Evolutionary conservation across 805 yeast genomes (phyloP), one percentile per base, ranked within the genome.

Genomic region (Millerozyma miso): DNA sequence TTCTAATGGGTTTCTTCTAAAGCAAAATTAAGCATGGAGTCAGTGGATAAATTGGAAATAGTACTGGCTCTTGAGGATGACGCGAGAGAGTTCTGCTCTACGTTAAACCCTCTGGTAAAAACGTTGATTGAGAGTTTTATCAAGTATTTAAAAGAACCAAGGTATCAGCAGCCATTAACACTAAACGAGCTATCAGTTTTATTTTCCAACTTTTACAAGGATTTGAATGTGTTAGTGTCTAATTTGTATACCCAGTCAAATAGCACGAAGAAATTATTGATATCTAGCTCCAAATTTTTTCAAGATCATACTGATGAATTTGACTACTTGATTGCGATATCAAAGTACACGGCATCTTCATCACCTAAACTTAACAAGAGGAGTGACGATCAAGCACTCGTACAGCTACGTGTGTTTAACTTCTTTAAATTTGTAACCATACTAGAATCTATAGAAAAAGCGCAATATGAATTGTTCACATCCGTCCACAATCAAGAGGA

Each of bases 301-400:
- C 56, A 50, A 34, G 46, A 47, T 7, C 52, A 65, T 39, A 67
- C 69, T 3, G 47, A 53, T 33, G 42, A 52, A 2, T 70, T 60
- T 47, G 75, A 70, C 48, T 70, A 70, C 48, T 50, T 70, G 40
- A 51, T 67, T 33, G 74, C 74, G 26, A 69, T 70, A 14, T 65
- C 73, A 31, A 67, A 65, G 48, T 69, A 67, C 49, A 60, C 67
- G 26, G 43, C 66, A 5, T 15, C 17, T 13, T 56, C 65, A 5
- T 60, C 71, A 3, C 59, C 65, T 18, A 66, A 67, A 47, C 51
- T 69, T 19, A 59, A 62, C 19, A 65, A 61, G 43, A 53, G 75
- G 33, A 45, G 63, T 10, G 75, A 70, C 48, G 50, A 56, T 2
- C 57, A 58, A 19, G 74, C 75, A 7, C 42, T 60, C n/a, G 48